Base-by-base conservation (phyloP, 768 basidiomycete species). In the Termitomyces sp. region DNA sequence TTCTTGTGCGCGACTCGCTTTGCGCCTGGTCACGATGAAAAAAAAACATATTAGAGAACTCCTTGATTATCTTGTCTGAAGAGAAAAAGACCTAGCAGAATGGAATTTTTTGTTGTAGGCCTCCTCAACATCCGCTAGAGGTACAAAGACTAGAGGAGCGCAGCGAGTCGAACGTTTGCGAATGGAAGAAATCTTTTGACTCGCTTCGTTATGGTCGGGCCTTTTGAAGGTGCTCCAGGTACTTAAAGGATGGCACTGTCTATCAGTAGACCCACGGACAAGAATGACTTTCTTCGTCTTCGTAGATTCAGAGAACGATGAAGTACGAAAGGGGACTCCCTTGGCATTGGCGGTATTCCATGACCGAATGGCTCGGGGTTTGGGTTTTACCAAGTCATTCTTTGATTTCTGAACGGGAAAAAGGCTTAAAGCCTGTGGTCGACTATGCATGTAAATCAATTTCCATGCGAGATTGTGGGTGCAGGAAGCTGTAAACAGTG, bases 331-430 rank as follows among this genome's bases (percentile, higher is more conserved):
- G 35, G 63, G 68, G 58, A 62, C 53, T 13, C 57, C 58, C 50
- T 68, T 74, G 35, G 71, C 70, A 38, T 77, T 72, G 11, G 74
- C 67, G 9, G 71, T 60, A 22, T 54, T 64, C 65, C 69, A 67
- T 22, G 56, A 58, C 44, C 51, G 60, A 44, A 44, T 60, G 3
- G 11, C 44, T 47, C 51, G 55, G 53, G 36, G 54, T 55, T 55
- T 63, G 20, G 46, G 32, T 30, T 40, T 57, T 8, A 28, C 33
- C 3, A 32, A 18, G 2, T 45, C 24, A 20, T 50, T 18, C 13
- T 51, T 52, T 16, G 13, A 24, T 18, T 3, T n/a, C 20, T 52
- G 26, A 20, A 57, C 56, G 38, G 63, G 57, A 4, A 66, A 64
- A 55, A 72, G 64, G 28, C 63, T 67, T 18, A 76, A 60, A 45